These are phyloP conservation scores for Paramecium pentaurelia DNA, from an alignment of 73 alveolate genomes.

Conservation along the genomic window DNA sequence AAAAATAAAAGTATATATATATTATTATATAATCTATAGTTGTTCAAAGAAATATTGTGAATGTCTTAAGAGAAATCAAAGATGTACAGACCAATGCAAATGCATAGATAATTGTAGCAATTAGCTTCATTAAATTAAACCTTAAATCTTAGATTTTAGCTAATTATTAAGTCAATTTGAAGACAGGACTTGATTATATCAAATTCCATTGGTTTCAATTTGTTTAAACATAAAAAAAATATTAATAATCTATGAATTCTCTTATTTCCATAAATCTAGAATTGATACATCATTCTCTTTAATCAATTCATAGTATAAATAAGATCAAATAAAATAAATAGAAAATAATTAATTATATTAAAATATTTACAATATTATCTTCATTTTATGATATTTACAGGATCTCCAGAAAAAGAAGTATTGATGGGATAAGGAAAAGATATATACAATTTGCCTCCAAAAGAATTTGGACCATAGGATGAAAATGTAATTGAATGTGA, in stretches of 20 bases:
- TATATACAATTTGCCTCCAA: constrained; percentile 31
- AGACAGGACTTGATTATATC: not conserved
- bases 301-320: no score
- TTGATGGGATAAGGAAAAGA: not conserved
- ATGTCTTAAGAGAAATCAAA: not conserved
- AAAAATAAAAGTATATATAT: not conserved
- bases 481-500: constrained; percentile 51
- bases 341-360: not conserved
- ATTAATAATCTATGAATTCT: not conserved
- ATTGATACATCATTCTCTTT: not conserved
- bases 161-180: not conserved
- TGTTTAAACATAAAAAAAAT: not conserved
- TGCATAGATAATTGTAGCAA: constrained; percentile 9
- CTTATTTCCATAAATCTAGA: not conserved
- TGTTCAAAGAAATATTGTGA: constrained; percentile 24
- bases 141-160: not conserved
- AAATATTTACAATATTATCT: not conserved
- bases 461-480: constrained; percentile 30
- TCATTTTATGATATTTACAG: not conserved
- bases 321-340: not conserved
- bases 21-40: not conserved
- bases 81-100: not conserved
- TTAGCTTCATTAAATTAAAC: not conserved
- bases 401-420: not conserved
- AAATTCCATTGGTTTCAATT: not conserved